Evolutionary conservation across 768 basidiomycete species (phyloP), one percentile per base, ranked within the genome.

Genomic region (Gautieria morchelliformis): DNA sequence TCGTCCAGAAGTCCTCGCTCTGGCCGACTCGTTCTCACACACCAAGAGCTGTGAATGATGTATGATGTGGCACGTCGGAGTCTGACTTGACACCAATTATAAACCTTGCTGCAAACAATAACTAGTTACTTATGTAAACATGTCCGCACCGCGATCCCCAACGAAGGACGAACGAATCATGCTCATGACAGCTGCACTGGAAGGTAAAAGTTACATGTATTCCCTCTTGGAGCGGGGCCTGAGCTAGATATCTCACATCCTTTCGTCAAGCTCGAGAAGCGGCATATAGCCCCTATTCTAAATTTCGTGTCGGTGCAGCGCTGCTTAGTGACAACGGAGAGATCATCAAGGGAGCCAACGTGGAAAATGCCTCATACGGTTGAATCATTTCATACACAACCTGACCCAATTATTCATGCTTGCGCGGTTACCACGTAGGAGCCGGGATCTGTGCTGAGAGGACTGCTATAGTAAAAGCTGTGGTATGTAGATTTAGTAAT

Each of bases 331-430:
- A 78, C 0, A 80, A 86, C 42, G 90, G 89, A 0, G 68, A 73
- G 9, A 79, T 95, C 20, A 81, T 95, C 59, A 85, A 80, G 60
- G 93, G 95, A 5, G 85, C 87, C 32, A 97, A 96, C 68, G 79
- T 98, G 59, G 96, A 99, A 73, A 97, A 96, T 64, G 93, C 92
- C 0, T 87, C 88, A 0, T 90, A 91, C 64, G 93, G 94, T 93
- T 19, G 24, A 69, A 62, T 2, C 12, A 15, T n/a, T 32, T n/a
- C 22, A 30, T 19, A 17, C 2, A 39, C 17, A 12, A 41, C 17
- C 3, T 37, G 8, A 8, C 20, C 11, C 6, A 12, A 14, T 19
- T 19, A 39, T 48, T 24, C 42, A 50, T 24, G 22, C 30, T 39
- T 37, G 32, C n/a, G 24, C 30, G 10, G 22, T 22, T 27, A 42